These are phyloP conservation scores for Bretziella fagacearum DNA, from an alignment of 2,329 filamentous ascomycete genomes.

Conservation along the genomic window DNA sequence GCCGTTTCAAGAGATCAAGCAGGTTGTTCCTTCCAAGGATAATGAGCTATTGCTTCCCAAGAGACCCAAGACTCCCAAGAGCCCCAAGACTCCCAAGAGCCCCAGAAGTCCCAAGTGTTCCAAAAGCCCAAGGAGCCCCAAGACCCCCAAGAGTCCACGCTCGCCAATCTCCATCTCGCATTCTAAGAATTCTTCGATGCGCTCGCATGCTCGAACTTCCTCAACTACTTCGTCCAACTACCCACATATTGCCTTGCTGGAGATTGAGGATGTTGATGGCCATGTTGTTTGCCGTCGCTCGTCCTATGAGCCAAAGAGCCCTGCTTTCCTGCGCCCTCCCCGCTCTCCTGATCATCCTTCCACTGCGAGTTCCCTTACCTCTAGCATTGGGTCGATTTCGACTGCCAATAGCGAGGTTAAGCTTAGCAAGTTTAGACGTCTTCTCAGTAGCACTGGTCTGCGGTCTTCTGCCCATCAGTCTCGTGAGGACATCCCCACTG, in stretches of 20 bases:
- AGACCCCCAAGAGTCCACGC: not conserved
- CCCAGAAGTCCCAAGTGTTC: no score
- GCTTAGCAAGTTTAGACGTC: slow-evolving; percentile 24
- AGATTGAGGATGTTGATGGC: not conserved
- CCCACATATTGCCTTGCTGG: slow-evolving; percentile 7
- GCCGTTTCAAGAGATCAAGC: slow-evolving; percentile 1
- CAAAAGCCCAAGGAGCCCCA: not conserved
- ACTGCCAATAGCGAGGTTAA: slow-evolving; percentile 16
- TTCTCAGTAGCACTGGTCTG: slow-evolving; percentile 22
- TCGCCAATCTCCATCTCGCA: not conserved
- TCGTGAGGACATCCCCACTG: slow-evolving; percentile 13
- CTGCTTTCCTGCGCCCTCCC: slow-evolving; percentile 4
- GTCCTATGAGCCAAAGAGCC: slow-evolving; percentile 8
- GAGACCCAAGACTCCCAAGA: not conserved
- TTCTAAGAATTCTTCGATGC: slow-evolving; percentile 6
- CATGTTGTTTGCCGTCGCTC: not conserved
- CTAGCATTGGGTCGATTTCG: not conserved
- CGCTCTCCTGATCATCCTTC: not conserved
- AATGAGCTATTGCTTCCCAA: not conserved
- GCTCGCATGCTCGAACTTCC: slow-evolving; percentile 8
- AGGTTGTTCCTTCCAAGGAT: not conserved
- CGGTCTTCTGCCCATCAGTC: slow-evolving; percentile 15
- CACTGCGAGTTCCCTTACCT: not conserved
- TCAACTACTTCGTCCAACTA: slow-evolving; percentile 1
- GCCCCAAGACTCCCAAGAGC: not conserved